A percentile compares a stretch with the other conserved stretches of the same genome.
Evolutionary conservation across 2,329 filamentous ascomycete species (phyloP).

Genomic region (Ophidiomyces ophidiicola): DNA sequence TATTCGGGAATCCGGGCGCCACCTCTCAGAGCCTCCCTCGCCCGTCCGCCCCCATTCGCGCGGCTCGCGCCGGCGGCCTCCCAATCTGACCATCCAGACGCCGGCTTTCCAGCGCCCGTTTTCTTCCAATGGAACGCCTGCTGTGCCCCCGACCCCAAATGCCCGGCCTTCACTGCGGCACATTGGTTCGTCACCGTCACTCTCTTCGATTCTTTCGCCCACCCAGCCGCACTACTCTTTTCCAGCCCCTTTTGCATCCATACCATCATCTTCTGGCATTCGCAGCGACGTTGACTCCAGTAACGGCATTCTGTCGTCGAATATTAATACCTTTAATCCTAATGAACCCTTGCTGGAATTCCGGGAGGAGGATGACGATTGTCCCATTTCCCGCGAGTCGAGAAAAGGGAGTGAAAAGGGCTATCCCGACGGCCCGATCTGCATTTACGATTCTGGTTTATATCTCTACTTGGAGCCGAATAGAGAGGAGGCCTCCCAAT

Average conservation of each 20-base stretch:
- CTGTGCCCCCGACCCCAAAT: slow-evolving; percentile 48
- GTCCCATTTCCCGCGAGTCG: slow-evolving; percentile 39
- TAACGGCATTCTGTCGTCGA: slow-evolving; percentile 15
- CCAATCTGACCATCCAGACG: slow-evolving; percentile 49
- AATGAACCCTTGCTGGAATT: slow-evolving; percentile 34
- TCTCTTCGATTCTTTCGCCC: slow-evolving; percentile 43
- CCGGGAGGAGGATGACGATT: slow-evolving; percentile 40
- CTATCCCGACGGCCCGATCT: slow-evolving; percentile 52
- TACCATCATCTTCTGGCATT: background rate
- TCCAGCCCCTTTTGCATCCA: slow-evolving; percentile 1
- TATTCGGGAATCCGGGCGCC: slow-evolving; percentile 32
- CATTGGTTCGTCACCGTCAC: slow-evolving; percentile 50
- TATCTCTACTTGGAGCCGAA: slow-evolving; percentile 53
- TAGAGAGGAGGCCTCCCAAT: slow-evolving; percentile 45
- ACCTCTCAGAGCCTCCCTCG: slow-evolving; percentile 43
- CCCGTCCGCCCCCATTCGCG: slow-evolving; percentile 46
- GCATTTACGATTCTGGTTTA: slow-evolving; percentile 50
- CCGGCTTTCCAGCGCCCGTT: slow-evolving; percentile 40
- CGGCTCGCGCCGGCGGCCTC: slow-evolving; percentile 44
- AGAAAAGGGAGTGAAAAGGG: slow-evolving; percentile 50
- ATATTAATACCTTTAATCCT: slow-evolving; percentile 18
- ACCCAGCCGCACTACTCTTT: slow-evolving; percentile 17
- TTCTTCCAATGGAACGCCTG: slow-evolving; percentile 36
- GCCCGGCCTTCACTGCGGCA: slow-evolving; percentile 45
- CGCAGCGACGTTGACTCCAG: background rate